Percentiles rank a stretch among this genome's conserved stretches.
Evolutionary conservation across 1,284 basidiomycete genomes (phyloP).

Genomic region (Boletus sp.): DNA sequence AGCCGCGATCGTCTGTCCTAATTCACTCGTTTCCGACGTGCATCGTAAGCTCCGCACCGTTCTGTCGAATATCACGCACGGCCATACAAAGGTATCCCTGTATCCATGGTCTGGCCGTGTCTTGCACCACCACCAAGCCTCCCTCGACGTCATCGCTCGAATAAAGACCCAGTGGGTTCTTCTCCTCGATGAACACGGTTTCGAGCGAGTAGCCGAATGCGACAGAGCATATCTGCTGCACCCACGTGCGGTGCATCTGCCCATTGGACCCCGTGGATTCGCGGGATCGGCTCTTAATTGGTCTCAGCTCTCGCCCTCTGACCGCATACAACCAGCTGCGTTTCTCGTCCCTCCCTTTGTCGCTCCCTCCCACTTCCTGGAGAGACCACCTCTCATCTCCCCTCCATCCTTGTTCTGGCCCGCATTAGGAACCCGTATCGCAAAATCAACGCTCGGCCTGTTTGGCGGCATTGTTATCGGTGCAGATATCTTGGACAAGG

Average conservation of each 20-base stretch:
- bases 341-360: conserved; percentile 60
- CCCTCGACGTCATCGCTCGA: conserved; percentile 31
- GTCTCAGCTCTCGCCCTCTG: conserved; percentile 31
- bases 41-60: conserved; percentile 37
- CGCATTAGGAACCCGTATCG: conserved; percentile 36
- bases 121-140: conserved; percentile 28
- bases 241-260: conserved; percentile 35
- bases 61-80: conserved; percentile 22
- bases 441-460: conserved; percentile 8
- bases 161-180: conserved; percentile 48
- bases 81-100: conserved; percentile 44
- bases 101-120: conserved; percentile 32
- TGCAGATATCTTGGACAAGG: conserved; percentile 4
- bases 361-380: conserved; percentile 30
- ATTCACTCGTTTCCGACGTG: conserved; percentile 34
- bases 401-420: conserved; percentile 38
- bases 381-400: conserved; percentile 18
- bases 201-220: conserved; percentile 31
- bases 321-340: conserved; percentile 35
- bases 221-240: conserved; percentile 37
- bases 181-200: conserved; percentile 44
- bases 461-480: conserved; percentile 30
- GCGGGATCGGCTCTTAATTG: conserved; percentile 22
- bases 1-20: conserved; percentile 48
- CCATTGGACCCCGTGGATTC: conserved; percentile 46